phyloP scores from a whole-genome alignment of 2,329 filamentous ascomycete genomes.

The Botrytis galanthina region DNA sequence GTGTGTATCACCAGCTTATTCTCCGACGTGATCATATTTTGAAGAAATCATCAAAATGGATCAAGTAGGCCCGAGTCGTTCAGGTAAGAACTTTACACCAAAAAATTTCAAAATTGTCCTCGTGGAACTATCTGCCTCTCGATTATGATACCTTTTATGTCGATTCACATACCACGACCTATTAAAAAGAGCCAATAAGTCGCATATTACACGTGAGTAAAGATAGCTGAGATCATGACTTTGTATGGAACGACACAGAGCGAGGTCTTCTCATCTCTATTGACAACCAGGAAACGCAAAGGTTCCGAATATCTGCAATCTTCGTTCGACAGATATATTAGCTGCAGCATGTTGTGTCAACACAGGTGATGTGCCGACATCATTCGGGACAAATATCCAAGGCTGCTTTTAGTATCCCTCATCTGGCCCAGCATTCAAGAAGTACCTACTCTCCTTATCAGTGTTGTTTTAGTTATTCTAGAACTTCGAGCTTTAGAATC shows the following conservation, averaged over 20 bases:
- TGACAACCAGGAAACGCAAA: constrained; percentile 11
- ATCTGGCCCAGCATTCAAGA: background rate
- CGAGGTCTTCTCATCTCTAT: constrained; percentile 7
- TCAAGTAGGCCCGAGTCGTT: constrained; percentile 4
- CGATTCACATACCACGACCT: constrained; percentile 1
- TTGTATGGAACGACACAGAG: background rate
- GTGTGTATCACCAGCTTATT: constrained; percentile 3
- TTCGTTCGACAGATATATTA: background rate
- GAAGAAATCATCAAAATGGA: background rate
- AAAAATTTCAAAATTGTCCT: background rate
- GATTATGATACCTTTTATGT: background rate
- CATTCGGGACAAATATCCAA: constrained; percentile 1
- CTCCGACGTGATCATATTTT: background rate
- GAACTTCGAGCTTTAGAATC: background rate
- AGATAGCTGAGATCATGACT: background rate
- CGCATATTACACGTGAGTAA: background rate
- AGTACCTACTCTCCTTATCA: background rate
- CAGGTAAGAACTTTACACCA: background rate
- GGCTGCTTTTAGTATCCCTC: background rate
- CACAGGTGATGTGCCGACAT: background rate
- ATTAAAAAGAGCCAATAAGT: background rate
- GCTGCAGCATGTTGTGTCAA: constrained; percentile 1
- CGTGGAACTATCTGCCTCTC: background rate
- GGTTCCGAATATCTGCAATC: constrained; percentile 1
- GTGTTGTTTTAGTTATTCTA: background rate